Base-by-base conservation (phyloP, 2,329 filamentous ascomycete genomes). In the Penicillium frequentans region DNA sequence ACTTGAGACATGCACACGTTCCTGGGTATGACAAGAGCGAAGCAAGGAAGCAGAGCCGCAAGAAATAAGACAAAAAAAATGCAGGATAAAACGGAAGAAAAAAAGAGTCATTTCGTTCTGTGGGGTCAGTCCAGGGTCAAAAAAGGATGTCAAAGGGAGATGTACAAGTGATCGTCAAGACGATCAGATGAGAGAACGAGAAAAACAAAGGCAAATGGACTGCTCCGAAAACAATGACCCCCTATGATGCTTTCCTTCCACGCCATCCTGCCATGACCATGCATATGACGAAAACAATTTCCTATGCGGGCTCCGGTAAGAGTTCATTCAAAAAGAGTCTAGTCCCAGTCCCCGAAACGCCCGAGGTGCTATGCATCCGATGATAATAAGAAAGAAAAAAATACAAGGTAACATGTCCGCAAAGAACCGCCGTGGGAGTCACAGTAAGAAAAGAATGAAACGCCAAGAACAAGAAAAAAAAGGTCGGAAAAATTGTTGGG, bases 341-440 rank as follows among this genome's bases (percentile, higher is more conserved):
- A 72, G 68, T 68, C 68, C 68, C 61, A 64, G 64, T 66, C 68
- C 68, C 64, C 59, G 55, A 65, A 72, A 73, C 70, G 70, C 70
- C 70, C 65, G 64, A 69, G 61, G 69, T 71, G 70, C 70, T 72
- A 73, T 73, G 70, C 70, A 70, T 69, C 68, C 61, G 63, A 72
- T 67, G 65, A 70, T 61, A 68, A 63, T 59, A 65, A 60, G 61
- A 64, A 62, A 49, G 58, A 65, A 56, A 55, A 65, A 65, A 65
- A 52, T 59, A 64, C 61, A 65, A 46, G 53, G 33, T 54, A 62
- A 60, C 55, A 57, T 59, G 54, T 51, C 56, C 62, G 59, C 60
- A 55, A 59, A 55, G 45, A 64, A 53, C 58, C 60, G 56, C 61
- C 63, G 55, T 27, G 50, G 44, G 44, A 47, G 23, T 52, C 42